Conservation (phyloP, 2,329 filamentous ascomycete species). For the Catunica adiposa region DNA sequence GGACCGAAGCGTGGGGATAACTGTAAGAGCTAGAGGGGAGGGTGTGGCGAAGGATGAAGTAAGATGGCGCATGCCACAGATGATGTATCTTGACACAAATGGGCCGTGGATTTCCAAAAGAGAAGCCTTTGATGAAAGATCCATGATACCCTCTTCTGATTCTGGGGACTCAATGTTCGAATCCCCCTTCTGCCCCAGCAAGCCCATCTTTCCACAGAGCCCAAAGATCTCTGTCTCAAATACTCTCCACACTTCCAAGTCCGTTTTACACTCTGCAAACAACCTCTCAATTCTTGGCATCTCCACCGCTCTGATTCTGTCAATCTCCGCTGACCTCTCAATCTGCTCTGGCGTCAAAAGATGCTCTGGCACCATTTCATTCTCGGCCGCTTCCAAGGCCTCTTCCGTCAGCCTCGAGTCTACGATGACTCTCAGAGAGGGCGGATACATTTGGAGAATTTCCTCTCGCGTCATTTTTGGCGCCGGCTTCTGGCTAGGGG, state of each 20-base stretch:
- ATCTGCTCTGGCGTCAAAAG: not conserved
- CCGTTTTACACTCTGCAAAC: constrained; percentile 39
- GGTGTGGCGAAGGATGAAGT: constrained; percentile 38
- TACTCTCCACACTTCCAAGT: constrained; percentile 49
- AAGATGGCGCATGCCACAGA: constrained; percentile 45
- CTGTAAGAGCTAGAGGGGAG: constrained; percentile 41
- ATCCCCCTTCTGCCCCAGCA: not conserved
- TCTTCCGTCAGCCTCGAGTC: constrained; percentile 16
- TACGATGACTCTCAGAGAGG: constrained; percentile 25
- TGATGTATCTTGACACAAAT: constrained; percentile 37
- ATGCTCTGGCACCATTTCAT: not conserved
- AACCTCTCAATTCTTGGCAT: constrained; percentile 34
- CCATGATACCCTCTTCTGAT: no score
- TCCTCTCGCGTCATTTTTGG: constrained; percentile 19
- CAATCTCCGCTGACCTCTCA: not conserved
- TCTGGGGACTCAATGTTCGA: no score
- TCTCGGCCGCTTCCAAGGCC: constrained; percentile 4
- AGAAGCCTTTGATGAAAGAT: no score
- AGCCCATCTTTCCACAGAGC: constrained; percentile 37
- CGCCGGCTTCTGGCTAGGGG: not conserved
- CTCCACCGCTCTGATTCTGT: constrained; percentile 19
- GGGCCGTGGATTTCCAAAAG: no score
- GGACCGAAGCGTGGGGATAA: constrained; percentile 51
- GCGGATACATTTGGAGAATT: constrained; percentile 24
- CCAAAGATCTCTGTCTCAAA: constrained; percentile 52